Evolutionary conservation across 768 basidiomycete species (phyloP).

Genomic region (Mycena epipterygia): DNA sequence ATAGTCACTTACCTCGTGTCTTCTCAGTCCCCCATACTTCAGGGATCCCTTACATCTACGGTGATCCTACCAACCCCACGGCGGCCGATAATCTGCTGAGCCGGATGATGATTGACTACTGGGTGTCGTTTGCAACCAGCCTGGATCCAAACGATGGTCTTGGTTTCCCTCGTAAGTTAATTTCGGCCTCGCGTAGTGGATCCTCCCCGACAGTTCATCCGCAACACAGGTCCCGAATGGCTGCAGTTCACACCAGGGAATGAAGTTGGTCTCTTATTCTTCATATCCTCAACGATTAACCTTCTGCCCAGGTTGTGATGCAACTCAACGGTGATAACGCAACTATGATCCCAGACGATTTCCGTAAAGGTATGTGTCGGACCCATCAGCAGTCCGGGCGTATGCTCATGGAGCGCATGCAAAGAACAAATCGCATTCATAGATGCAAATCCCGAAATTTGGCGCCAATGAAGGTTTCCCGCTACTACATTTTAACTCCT

Average conservation of each 20-base stretch:
- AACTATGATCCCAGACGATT: constrained; percentile 50
- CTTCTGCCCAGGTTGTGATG: constrained; percentile 43
- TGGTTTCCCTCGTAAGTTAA: constrained; percentile 46
- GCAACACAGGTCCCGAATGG: constrained; percentile 13
- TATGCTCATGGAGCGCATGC: background rate
- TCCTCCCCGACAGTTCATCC: background rate
- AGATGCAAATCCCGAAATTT: constrained; percentile 17
- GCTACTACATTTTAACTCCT: no score
- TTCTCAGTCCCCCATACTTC: constrained; percentile 48
- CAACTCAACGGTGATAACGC: constrained; percentile 52
- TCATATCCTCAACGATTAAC: background rate
- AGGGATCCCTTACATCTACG: constrained; percentile 55
- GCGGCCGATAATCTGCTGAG: constrained; percentile 45
- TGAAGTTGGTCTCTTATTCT: background rate
- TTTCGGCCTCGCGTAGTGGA: background rate
- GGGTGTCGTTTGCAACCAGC: constrained; percentile 57
- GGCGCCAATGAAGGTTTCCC: constrained; percentile 28
- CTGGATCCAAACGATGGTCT: constrained; percentile 55
- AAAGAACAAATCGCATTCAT: constrained; percentile 33
- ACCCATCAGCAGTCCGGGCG: background rate
- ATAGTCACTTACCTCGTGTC: background rate
- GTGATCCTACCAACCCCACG: constrained; percentile 42
- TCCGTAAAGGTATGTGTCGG: constrained; percentile 6
- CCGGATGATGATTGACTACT: constrained; percentile 55
- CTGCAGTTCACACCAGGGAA: constrained; percentile 7